Conservation (phyloP, 1,139 yeast species). For the Pichia terricola region DNA sequence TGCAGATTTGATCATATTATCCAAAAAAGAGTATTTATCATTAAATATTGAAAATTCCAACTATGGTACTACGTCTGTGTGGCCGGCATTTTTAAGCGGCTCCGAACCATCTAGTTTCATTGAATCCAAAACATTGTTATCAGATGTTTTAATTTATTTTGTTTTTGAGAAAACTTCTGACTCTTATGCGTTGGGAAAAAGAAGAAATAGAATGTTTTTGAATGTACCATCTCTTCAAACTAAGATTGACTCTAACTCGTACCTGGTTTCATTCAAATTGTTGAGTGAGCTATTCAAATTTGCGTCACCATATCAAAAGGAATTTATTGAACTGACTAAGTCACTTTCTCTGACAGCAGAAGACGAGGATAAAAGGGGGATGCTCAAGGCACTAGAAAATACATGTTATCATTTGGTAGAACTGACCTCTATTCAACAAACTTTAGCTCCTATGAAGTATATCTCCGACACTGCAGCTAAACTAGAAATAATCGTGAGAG, state of each 20-base stretch:
- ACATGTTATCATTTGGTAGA: slow-evolving; percentile 27
- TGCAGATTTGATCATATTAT: slow-evolving; percentile 61
- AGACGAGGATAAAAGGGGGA: slow-evolving; percentile 42
- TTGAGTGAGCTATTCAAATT: slow-evolving; percentile 58
- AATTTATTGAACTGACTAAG: slow-evolving; percentile 38
- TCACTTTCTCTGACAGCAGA: slow-evolving; percentile 57
- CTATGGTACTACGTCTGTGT: slow-evolving; percentile 27
- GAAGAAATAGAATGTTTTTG: slow-evolving; percentile 38
- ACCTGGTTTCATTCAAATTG: slow-evolving; percentile 55
- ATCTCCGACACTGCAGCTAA: slow-evolving; percentile 24
- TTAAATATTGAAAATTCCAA: slow-evolving; percentile 23
- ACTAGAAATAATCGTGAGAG: slow-evolving; percentile 18
- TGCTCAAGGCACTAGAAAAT: slow-evolving; percentile 41
- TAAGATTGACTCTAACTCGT: slow-evolving; percentile 66
- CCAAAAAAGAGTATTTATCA: slow-evolving; percentile 34
- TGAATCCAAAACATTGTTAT: slow-evolving; percentile 14
- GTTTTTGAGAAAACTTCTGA: slow-evolving; percentile 17
- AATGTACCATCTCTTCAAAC: slow-evolving; percentile 65
- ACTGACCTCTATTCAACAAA: slow-evolving; percentile 36
- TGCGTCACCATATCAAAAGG: slow-evolving; percentile 51
- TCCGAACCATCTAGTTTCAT: slow-evolving; percentile 10
- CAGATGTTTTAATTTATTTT: slow-evolving; percentile 22
- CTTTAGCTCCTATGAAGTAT: slow-evolving; percentile 29
- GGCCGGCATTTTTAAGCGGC: slow-evolving; percentile 78
- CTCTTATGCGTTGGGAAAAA: slow-evolving; percentile 17